These are phyloP conservation scores for Curvularia sp. DNA, from an alignment of 2,329 filamentous ascomycete genomes.

Conservation along the genomic window DNA sequence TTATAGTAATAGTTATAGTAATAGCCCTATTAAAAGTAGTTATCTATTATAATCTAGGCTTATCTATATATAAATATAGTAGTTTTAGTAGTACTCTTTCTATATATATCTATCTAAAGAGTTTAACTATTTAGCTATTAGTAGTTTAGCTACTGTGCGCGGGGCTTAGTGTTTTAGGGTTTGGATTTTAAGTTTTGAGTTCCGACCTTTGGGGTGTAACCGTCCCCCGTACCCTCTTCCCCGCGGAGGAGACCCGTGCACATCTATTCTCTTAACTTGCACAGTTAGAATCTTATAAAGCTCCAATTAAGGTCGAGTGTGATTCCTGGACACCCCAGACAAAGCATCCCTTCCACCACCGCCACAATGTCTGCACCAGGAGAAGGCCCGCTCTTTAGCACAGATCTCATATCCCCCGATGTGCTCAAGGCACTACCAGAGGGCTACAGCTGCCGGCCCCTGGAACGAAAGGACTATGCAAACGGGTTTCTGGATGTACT, in stretches of 20 bases:
- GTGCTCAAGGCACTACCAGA: conserved; percentile 76
- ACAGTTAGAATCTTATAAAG: neutral
- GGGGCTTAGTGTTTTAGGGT: too few relatives aligned
- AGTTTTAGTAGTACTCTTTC: too few relatives aligned
- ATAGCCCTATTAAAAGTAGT: too few relatives aligned
- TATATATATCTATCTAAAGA: too few relatives aligned
- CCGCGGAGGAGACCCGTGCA: neutral
- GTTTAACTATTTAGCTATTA: too few relatives aligned
- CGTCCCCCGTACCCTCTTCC: too few relatives aligned
- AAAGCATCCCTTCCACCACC: neutral
- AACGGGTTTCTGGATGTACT: conserved; percentile 90
- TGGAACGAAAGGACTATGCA: conserved; percentile 78
- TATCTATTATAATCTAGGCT: too few relatives aligned
- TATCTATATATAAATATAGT: too few relatives aligned
- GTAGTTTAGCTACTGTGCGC: too few relatives aligned
- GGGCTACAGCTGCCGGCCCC: conserved; percentile 82
- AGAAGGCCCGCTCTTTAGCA: conserved; percentile 73
- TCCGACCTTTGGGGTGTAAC: too few relatives aligned
- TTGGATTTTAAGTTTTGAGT: too few relatives aligned
- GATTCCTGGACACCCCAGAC: neutral
- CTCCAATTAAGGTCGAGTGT: conserved; percentile 1
- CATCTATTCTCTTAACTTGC: neutral
- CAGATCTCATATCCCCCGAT: conserved; percentile 76
- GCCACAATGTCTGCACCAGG: conserved; percentile 20
- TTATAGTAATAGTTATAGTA: too few relatives aligned